Conservation (phyloP, 2,329 filamentous ascomycete species). For the Calcarisporium arbuscula region DNA sequence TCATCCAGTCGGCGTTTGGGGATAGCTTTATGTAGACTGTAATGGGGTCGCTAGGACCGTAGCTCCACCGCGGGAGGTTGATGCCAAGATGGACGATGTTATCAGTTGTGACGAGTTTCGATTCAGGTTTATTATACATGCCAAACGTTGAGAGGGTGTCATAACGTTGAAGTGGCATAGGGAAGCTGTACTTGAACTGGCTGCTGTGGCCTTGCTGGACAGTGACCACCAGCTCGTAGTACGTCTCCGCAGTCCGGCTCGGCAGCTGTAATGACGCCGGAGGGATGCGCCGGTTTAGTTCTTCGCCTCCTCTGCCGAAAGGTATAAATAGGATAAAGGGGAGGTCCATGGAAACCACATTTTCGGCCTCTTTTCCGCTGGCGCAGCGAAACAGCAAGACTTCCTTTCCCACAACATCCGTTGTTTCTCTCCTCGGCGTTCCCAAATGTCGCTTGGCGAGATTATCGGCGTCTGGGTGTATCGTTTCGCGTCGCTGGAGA, state of each 20-base stretch:
- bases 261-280: conserved; percentile 87
- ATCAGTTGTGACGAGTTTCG: conserved; percentile 77
- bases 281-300: conserved; percentile 82
- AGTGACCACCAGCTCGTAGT: conserved; percentile 91
- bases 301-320: conserved; percentile 84
- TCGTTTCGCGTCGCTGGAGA: conserved; percentile 87
- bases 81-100: conserved; percentile 89
- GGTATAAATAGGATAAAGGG: conserved; percentile 98
- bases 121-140: conserved; percentile 97
- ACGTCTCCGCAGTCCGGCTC: conserved; percentile 92
- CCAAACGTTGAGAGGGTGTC: conserved; percentile 97
- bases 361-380: conserved; percentile 77
- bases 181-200: conserved; percentile 86
- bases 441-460: conserved; percentile 87
- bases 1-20: conserved; percentile 86
- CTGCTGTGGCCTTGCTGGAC: conserved; percentile 84
- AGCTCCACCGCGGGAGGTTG: conserved; percentile 91
- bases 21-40: conserved; percentile 92
- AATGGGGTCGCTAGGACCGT: conserved; percentile 90
- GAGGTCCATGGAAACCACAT: conserved; percentile 89
- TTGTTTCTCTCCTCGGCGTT: conserved; percentile 82
- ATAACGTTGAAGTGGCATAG: conserved; percentile 85
- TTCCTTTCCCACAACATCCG: conserved; percentile 92
- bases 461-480: conserved; percentile 92
- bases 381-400: conserved; percentile 85